Evolutionary conservation across 2,329 filamentous ascomycete species (phyloP).

Genomic region (Epichloe scottii): DNA sequence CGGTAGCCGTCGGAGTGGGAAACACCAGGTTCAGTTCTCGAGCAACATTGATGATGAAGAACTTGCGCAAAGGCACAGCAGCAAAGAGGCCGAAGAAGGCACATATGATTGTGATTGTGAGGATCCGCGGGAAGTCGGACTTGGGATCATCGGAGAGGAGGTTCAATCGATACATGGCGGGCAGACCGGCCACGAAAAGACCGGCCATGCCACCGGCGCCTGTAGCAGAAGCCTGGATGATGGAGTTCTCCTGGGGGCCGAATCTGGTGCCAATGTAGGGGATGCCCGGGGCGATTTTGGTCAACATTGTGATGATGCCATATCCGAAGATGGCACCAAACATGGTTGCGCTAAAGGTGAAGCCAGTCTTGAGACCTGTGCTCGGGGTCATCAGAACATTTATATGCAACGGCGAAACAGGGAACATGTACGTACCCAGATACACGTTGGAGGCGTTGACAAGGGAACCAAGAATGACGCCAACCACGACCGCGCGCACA

Average conservation of each 20-base stretch:
- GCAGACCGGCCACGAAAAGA: conserved; percentile 47
- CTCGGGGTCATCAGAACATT: too few relatives aligned
- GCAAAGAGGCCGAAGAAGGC: conserved; percentile 55
- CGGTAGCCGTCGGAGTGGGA: conserved; percentile 46
- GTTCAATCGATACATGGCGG: conserved; percentile 45
- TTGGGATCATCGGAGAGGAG: conserved; percentile 36
- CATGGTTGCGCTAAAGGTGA: conserved; percentile 35
- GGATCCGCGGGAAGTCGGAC: conserved; percentile 43
- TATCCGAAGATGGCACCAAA: conserved; percentile 47
- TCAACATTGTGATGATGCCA: conserved; percentile 41
- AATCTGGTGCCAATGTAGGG: conserved; percentile 41
- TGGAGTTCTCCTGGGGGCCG: conserved; percentile 50
- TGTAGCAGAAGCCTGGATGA: conserved; percentile 46
- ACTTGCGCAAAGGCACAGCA: conserved; percentile 50
- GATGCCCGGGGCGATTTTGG: conserved; percentile 32
- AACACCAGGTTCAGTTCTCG: conserved; percentile 47
- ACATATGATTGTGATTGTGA: conserved; percentile 48
- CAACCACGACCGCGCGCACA: conserved; percentile 40
- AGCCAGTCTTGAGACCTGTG: conserved; percentile 37
- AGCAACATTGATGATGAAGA: conserved; percentile 55
- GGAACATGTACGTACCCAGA: conserved; percentile 28
- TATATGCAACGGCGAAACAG: too few relatives aligned
- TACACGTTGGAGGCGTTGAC: conserved; percentile 53
- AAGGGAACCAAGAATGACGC: conserved; percentile 42
- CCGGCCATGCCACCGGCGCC: conserved; percentile 44